Base-by-base conservation (phyloP, 495 filamentous ascomycete genomes). In the Podospora pseudoanserina region DNA sequence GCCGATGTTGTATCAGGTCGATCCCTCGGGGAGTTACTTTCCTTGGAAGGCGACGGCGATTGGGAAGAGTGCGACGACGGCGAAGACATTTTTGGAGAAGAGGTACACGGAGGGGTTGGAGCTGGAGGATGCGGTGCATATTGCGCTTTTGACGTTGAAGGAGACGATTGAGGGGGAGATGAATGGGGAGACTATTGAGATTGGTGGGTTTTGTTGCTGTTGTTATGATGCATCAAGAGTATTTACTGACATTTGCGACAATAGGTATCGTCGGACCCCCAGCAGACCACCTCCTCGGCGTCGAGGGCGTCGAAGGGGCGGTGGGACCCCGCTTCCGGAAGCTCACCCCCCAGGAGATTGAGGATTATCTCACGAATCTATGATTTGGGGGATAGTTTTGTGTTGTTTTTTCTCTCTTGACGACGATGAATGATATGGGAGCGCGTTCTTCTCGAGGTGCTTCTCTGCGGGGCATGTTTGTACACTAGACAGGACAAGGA, bases 11-110 rank as follows among this genome's bases (percentile, higher is more conserved):
- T 99, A 99, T 82, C 95, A 99, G 83, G 95, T 99, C 65, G 95
- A 99, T 82, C 95, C 95, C 11, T 94, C 90, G 68, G 95, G 95
- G 60, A 94, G 90, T 77, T 97, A 99, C 76, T 99, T 97, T 80
- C 95, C 95, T 26, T 99, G 95, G 95, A 98, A 99, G 84, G 95
- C 95, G 63, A 99, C 96, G 70, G 95, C 95, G 57, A 99, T 99
- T 75, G 95, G 96, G 68, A 98, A 98, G 87, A 96, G 93, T 75
- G 95, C 95, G 34, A 98, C 95, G 19, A 95, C 91, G 72, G 95
- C 95, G 61, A 99, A 99, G 80, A 99, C 95, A 2, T 99, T 98
- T 83, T 82, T 99, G 74, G 95, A 99, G 86, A 99, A 99, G 87
- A 85, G 95, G 79, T 98, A 97, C 79, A 96, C 92, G 1, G 95